Percentiles rank a stretch among this genome's conserved stretches.
Conservation (phyloP, 1,139 yeast genomes). For the Scheffersomyces segobiensis region DNA sequence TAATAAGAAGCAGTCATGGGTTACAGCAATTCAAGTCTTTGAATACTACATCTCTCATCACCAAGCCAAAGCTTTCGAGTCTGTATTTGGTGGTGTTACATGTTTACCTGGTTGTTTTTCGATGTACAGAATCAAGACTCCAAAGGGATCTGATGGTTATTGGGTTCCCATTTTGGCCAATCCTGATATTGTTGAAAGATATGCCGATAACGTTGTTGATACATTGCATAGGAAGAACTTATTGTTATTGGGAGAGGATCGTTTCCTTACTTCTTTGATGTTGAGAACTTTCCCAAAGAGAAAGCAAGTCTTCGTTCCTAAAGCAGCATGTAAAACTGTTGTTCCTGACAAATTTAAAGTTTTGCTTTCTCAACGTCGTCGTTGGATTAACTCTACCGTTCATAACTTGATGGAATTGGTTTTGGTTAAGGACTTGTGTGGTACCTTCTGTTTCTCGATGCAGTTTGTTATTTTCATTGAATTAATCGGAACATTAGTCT, state of each 20-base stretch:
- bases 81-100: conserved; percentile 94
- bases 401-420: conserved; percentile 93
- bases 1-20: conserved; percentile 86
- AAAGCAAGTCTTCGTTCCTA: conserved; percentile 89
- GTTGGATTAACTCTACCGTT: conserved; percentile 98
- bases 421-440: conserved; percentile 87
- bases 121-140: conserved; percentile 92
- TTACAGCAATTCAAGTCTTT: conserved; percentile 92
- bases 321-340: conserved; percentile 92
- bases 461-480: conserved; percentile 90
- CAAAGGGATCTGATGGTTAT: conserved; percentile 85
- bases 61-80: conserved; percentile 94
- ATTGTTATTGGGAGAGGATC: conserved; percentile 88
- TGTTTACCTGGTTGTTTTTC: conserved; percentile 98
- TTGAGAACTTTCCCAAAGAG: conserved; percentile 90
- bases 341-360: conserved; percentile 85
- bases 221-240: conserved; percentile 90
- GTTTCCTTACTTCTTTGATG: conserved; percentile 87
- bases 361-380: conserved; percentile 89
- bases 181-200: conserved; percentile 95
- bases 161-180: conserved; percentile 97
- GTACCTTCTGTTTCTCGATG: conserved; percentile 97
- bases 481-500: conserved; percentile 83
- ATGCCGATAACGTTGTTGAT: conserved; percentile 84
- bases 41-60: conserved; percentile 96